Evolutionary conservation across 345 rosid species (phyloP).

Genomic region (Geranium rotundifolium): DNA sequence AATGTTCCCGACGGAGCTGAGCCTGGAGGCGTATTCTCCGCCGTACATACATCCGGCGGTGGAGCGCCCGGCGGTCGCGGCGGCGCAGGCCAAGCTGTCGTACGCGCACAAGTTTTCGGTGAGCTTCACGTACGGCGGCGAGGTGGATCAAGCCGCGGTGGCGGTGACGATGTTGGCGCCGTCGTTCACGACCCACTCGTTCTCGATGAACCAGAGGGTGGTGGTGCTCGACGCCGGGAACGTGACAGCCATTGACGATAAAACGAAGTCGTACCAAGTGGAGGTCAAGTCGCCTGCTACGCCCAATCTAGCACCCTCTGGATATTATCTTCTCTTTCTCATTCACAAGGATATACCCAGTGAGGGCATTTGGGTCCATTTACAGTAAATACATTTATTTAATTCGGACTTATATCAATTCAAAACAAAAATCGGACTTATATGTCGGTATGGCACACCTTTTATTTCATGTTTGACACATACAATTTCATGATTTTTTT

Average conservation of each 20-base stretch:
- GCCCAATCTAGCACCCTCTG: conserved; percentile 31
- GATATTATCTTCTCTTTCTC: conserved; percentile 33
- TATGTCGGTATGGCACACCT: too few relatives aligned
- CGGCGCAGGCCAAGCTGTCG: conserved; percentile 19
- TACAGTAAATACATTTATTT: not conserved
- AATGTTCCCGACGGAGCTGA: conserved; percentile 48
- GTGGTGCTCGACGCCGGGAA: conserved; percentile 17
- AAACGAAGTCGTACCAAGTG: not conserved
- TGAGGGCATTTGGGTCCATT: conserved; percentile 27
- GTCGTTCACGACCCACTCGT: conserved; percentile 40
- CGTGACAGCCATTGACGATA: not conserved
- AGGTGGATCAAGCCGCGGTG: not conserved
- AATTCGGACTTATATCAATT: too few relatives aligned
- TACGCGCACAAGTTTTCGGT: conserved; percentile 9
- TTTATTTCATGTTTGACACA: too few relatives aligned
- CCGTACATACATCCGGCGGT: conserved; percentile 28
- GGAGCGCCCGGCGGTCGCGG: conserved; percentile 28
- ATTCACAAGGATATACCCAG: conserved; percentile 34
- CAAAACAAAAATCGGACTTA: too few relatives aligned
- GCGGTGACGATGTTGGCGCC: conserved; percentile 18
- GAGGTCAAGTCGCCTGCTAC: conserved; percentile 15
- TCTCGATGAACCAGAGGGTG: conserved; percentile 36
- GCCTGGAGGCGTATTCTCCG: conserved; percentile 52
- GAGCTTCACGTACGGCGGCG: conserved; percentile 1
- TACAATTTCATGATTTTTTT: too few relatives aligned